Percentiles rank a stretch among this genome's conserved stretches.
These are phyloP conservation scores for Neoboletus magnificus DNA, from an alignment of 768 basidiomycete genomes.

Conservation along the genomic window DNA sequence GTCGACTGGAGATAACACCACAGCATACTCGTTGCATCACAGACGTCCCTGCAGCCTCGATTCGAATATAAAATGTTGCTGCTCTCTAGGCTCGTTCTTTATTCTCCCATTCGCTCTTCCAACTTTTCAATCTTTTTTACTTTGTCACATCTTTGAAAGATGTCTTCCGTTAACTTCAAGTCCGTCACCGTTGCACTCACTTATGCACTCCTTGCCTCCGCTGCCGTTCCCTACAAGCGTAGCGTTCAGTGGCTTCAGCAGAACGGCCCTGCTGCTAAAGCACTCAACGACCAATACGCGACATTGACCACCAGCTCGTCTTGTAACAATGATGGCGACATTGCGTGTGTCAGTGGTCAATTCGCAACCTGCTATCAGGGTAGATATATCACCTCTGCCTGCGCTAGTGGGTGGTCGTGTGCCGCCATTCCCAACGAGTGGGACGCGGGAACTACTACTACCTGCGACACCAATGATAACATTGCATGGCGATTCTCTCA, in stretches of 20 bases:
- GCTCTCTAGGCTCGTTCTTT: not conserved
- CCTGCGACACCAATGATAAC: constrained; percentile 12
- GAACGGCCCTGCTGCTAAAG: constrained; percentile 25
- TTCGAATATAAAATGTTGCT: not conserved
- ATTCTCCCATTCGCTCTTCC: not conserved
- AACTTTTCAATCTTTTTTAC: not conserved
- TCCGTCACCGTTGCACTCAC: constrained; percentile 8
- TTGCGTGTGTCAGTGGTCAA: constrained; percentile 15
- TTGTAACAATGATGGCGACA: constrained; percentile 16
- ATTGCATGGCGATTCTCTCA: constrained; percentile 10
- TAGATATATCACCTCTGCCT: constrained; percentile 8
- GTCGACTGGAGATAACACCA: too few relatives aligned
- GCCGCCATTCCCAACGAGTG: constrained; percentile 26
- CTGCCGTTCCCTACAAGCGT: constrained; percentile 18
- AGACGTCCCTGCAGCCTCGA: not conserved
- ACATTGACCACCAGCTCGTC: constrained; percentile 12
- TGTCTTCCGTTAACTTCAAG: constrained; percentile 18
- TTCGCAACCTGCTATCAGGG: constrained; percentile 15
- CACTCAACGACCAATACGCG: constrained; percentile 21
- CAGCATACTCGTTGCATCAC: not conserved
- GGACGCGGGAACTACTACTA: constrained; percentile 18
- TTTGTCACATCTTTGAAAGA: constrained; percentile 17
- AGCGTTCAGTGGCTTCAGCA: constrained; percentile 20
- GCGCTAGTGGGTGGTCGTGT: constrained; percentile 17
- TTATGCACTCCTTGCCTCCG: constrained; percentile 17